Evolutionary conservation across 1,284 basidiomycete genomes (phyloP), one percentile per base, ranked within the genome.

Genomic region (Marasmius tenuissimus): DNA sequence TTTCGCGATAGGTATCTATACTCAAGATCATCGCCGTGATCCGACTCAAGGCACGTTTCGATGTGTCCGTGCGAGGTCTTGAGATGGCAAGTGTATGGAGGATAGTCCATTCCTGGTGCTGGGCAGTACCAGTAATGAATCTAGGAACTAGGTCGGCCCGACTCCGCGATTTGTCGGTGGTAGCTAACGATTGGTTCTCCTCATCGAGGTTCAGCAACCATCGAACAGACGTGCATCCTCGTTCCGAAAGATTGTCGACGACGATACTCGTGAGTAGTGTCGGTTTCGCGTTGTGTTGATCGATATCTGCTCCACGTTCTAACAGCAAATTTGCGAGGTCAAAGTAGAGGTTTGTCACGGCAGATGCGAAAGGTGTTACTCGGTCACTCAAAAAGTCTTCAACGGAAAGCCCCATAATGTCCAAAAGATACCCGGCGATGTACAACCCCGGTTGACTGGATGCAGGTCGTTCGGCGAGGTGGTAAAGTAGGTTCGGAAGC

Each of bases 241-340:
- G 47, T 45, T 56, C 61, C 20, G 57, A 59, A n/a, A 51, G 50
- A 8, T 20, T n/a, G 34, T 42, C 33, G 22, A 20, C 27, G 6
- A 56, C 40, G 20, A 59, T n/a, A 45, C 59, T 58, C 8, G 51
- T 52, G 14, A 63, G 45, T n/a, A 63, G 3, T 20, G 52, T 54
- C 33, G 58, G 54, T 14, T 20, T 38, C 1, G 14, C 33, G 40
- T 59, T 59, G 34, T 52, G 11, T 14, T 49, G 48, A 27, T 63
- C 47, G 6, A 63, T n/a, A 37, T 63, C 55, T 20, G 61, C 61
- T 20, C 61, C 61, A 45, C 45, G 38, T 10, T 34, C n/a, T 5
- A 62, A 45, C 18, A 53, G 37, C 2, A 59, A 14, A 35, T 59
- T 48, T 11, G 58, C 61, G n/a, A 63, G 53, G 14, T 59, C 53